Conservation (phyloP, 31 red algal genomes). For the Asparagopsis taxiformis region DNA sequence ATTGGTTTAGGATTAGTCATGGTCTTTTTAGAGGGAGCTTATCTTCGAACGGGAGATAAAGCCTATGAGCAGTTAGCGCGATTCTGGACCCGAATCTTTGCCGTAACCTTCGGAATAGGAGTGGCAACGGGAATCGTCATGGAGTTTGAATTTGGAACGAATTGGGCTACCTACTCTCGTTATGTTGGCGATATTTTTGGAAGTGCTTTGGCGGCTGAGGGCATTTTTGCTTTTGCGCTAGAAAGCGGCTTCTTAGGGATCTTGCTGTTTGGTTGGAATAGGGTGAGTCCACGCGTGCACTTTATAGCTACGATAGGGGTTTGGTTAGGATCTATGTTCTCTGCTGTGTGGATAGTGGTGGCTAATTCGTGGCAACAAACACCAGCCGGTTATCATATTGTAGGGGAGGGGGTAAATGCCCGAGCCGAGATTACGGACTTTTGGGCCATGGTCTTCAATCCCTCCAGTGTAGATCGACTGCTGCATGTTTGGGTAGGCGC, state of each 20-base stretch:
- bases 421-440: background rate
- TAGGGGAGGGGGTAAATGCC: background rate
- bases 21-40: background rate
- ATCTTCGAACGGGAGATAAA: background rate
- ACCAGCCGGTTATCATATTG: background rate
- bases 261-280: conserved; percentile 1
- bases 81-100: conserved; percentile 10
- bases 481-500: background rate
- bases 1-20: conserved; percentile 2
- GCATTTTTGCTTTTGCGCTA: conserved; percentile 1
- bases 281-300: background rate
- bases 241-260: conserved; percentile 5
- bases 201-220: background rate
- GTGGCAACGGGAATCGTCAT: conserved; percentile 9
- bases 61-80: background rate
- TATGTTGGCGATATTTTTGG: conserved; percentile 1
- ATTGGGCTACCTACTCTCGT: conserved; percentile 1
- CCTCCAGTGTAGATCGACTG: background rate
- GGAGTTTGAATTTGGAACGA: conserved; percentile 16
- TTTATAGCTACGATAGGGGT: background rate
- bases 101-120: conserved; percentile 7
- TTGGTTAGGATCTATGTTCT: background rate
- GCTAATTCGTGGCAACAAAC: conserved; percentile 1
- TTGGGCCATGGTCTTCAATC: conserved; percentile 6
- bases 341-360: background rate